Evolutionary conservation across 2,329 filamentous ascomycete species (phyloP), one percentile per base, ranked within the genome.

Genomic region (Colletotrichum sp.): DNA sequence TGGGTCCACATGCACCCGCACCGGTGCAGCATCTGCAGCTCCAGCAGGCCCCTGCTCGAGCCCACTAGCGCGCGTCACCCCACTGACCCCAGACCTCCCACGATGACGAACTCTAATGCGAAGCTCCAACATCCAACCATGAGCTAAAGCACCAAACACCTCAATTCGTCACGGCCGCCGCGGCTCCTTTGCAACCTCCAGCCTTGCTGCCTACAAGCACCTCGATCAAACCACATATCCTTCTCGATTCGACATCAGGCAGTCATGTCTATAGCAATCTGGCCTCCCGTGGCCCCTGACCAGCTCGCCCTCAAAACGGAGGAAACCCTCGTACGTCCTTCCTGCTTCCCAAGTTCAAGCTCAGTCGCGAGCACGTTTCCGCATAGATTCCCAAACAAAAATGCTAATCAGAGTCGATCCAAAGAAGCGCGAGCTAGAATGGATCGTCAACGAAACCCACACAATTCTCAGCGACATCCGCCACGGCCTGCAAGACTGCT

Each of bases 401-500:
- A 83, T 85, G 80, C 81, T 85, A 65, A 82, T 84, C 71, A 79
- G 79, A 13, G 16, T 65, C 71, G 74, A 57, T 57, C 64, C 72
- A 12, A 83, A 90, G 89, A 82, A 82, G 62, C 88, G 88, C 72
- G 90, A 92, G 80, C 85, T 92, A 22, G 83, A 84, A 75, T 92
- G 90, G 90, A 87, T 92, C 72, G 84, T 90, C 76, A 78, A 83
- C 55, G 88, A 90, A 75, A 88, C 91, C 10, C 84, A 88, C 69
- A 80, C 85, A 65, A 85, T 87, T 57, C 88, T 92, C 57, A 81
- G 83, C 68, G 86, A 88, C 76, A 84, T 92, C 78, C 90, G 90
- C 80, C 85, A 88, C 79, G 95, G 95, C 75, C 91, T 99, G 5
- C 93, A 97, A 83, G 96, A 98, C 85, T 98, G 96, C 86, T 95